Evolutionary conservation across 2,329 filamentous ascomycete species (phyloP), one percentile per base, ranked within the genome.

Genomic region (Neocatenulostroma microsporum): DNA sequence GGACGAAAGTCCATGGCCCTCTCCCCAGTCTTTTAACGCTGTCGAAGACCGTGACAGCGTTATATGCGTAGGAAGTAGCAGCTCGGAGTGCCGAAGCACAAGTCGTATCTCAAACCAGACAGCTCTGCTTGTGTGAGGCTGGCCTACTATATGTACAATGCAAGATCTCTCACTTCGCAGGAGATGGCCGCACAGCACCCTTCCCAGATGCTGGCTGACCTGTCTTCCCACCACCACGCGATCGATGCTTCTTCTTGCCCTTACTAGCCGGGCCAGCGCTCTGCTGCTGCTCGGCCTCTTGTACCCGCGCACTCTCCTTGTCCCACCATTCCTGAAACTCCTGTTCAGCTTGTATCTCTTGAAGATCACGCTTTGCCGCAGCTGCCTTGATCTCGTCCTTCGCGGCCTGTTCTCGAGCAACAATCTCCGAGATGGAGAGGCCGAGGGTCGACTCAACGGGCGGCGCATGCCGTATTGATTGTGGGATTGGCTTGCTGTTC

Each of bases 271-370:
- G 24, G 8, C 4, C 36, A 13, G 45, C 44, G n/a, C 39, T 34
- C 21, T 27, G 37, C 19, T 39, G 36, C 28, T 43, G 42, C 36
- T 54, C 50, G 2, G 44, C 51, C 34, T 57, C 55, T 33, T 56
- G 52, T 24, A 82, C 75, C 19, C 83, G 72, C 41, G 73, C 72
- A 51, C 80, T 86, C 60, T 94, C 88, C 44, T 83, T 79, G 48
- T 93, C 85, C 87, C 87, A 94, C 87, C 88, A 94, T 57, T 93
- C 80, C 57, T 95, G 85, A 57, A 98, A 98, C 34, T 86, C 86
- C 56, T 98, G 91, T 62, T 98, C 91, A 47, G 91, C 79, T 58
- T 98, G 91, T 41, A 98, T 98, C 45, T 96, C 91, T 54, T 93
- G 80, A 20, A 98, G 66, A 45, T 84, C 91, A 38, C 89, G 76